Base-by-base conservation (phyloP, 2,329 filamentous ascomycete genomes). In the Thelonectria discophora region DNA sequence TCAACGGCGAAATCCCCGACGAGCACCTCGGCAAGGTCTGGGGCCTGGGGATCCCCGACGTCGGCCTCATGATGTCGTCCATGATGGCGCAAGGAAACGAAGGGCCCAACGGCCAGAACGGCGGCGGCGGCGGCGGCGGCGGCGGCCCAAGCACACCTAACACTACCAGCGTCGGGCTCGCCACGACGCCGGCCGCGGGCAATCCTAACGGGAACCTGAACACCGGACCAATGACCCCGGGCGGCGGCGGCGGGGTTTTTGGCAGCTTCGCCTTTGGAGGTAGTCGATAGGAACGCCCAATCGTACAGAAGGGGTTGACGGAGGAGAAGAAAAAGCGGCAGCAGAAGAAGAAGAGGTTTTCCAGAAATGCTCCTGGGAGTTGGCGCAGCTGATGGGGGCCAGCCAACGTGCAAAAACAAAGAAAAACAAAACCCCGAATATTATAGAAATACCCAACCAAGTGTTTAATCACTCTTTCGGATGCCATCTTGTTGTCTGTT, bases 21-120 rank as follows among this genome's bases (percentile, higher is more conserved):
- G 91, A 96, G 69, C 93, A 96, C 67, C 81, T 91, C 6, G 93
- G 94, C 62, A 94, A 96, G 78, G 93, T 97, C 69, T 98, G 94
- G 91, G 94, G 94, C 11, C 82, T 98, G 10, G 94, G 93, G 54
- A 90, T 87, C 79, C 84, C 91, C 68, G 87, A 90, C 76, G 81
- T 86, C 78, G 71, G 83, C 20, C 67, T 80, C 30, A 65, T 77
- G 32, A 73, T 71, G 46, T 72, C 72, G 49, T 70, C 74, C 39
- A 76, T 76, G 72, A 73, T 79, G 69, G 73, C 70, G 59, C 73
- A 76, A 42, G 64, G 72, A 68, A 73, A 69, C 66, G 61, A 63
- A 49, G 62, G 68, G 58, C 65, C 65, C 56, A 62, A 85, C 11
- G 64, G 66, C 15, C 68, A 72, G 62, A 64, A 77, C 45, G 82